Evolutionary conservation across 2,329 filamentous ascomycete genomes (phyloP).

Genomic region (Arthrobotrys entomopaga): DNA sequence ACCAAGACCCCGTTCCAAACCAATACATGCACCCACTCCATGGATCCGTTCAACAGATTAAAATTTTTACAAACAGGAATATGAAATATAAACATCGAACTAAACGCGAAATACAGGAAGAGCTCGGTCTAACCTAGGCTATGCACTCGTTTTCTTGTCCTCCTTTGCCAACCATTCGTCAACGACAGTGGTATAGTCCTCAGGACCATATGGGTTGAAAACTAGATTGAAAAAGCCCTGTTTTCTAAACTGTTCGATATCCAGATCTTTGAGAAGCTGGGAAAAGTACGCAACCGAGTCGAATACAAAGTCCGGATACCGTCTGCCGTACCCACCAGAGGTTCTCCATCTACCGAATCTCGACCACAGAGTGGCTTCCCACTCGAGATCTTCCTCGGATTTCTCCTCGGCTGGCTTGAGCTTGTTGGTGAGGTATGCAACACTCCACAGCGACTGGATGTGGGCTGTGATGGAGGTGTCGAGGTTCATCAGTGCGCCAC

Average conservation of each 20-base stretch:
- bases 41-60: conserved; percentile 21
- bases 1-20: neutral
- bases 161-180: conserved; percentile 67
- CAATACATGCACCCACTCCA: conserved; percentile 4
- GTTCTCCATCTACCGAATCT: conserved; percentile 78
- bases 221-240: conserved; percentile 66
- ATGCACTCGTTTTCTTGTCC: conserved; percentile 14
- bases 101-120: neutral
- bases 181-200: conserved; percentile 69
- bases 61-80: conserved; percentile 40
- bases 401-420: conserved; percentile 62
- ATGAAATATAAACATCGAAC: conserved; percentile 43
- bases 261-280: conserved; percentile 75
- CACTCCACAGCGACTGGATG: conserved; percentile 71
- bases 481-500: conserved; percentile 64
- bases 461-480: conserved; percentile 64
- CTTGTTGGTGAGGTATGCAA: conserved; percentile 71
- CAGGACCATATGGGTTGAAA: conserved; percentile 69
- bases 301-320: conserved; percentile 77
- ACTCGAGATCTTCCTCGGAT: conserved; percentile 62
- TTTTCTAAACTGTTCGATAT: conserved; percentile 70
- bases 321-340: conserved; percentile 72
- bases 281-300: conserved; percentile 76
- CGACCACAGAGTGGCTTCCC: conserved; percentile 72
- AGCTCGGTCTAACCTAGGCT: neutral